Base-by-base conservation (phyloP, 805 yeast genomes). In the Nematodospora valgi region DNA sequence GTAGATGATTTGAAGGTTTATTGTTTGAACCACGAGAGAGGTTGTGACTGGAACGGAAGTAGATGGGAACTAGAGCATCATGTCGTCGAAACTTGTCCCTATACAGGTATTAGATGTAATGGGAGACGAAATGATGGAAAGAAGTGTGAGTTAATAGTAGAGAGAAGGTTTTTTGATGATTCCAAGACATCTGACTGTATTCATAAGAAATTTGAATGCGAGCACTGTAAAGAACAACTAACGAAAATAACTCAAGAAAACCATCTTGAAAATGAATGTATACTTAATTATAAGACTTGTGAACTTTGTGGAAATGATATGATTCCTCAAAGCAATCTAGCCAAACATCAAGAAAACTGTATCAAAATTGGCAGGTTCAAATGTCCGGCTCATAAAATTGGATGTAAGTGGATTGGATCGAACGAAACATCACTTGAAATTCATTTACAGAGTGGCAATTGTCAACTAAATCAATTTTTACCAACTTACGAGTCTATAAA, bases 51-150 rank as follows among this genome's bases (percentile, higher is more conserved):
- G 76, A 46, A 43, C 4, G 83, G 82, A 3, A 64, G 74, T 36
- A 58, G 86, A 15, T 79, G 86, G 82, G 69, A 72, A 35, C 47
- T 80, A 5, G 68, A 69, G 33, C 65, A 57, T 28, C 87, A 81
- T 54, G 51, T 75, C 3, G 6, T 52, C 18, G 40, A 40, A 0
- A 62, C 56, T 15, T 64, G 70, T 45, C 61, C 55, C 2, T 52
- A 47, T 28, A 64, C 70, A 2, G 69, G 70, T 0, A 62, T 64
- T 1, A 17, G 17, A 17, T 64, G 70, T 35, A 43, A 49, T 30
- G 62, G 68, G 2, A 30, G 14, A 2, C 35, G 60, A 30, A 38
- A 28, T 26, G 41, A 35, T 16, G 37, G 27, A 23, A 29, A 21
- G 18, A 28, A 13, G 5, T 51, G 58, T 30, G 25, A 35, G 7